Evolutionary conservation across 495 filamentous ascomycete species (phyloP), one percentile per base, ranked within the genome.

Genomic region (Xylaria nigripes): DNA sequence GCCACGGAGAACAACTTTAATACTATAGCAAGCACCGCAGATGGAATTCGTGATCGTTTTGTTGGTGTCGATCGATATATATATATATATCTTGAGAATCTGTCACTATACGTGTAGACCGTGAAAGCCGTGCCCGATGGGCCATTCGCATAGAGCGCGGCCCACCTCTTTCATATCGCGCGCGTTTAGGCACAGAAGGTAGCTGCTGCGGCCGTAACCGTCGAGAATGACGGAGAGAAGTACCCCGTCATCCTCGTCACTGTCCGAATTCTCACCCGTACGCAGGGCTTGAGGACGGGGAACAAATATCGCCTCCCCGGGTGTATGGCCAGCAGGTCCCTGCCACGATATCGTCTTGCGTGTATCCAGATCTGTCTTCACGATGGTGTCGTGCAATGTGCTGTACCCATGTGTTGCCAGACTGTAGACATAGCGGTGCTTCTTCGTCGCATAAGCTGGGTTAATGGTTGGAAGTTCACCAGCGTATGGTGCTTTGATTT

Each of bases 261-360:
- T 21, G 9, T 53, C 48, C 8, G 44, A 18, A 10, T 45, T 34
- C n/a, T 16, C 36, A 0, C 65, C 66, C 10, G n/a, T n/a, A n/a
- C n/a, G n/a, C n/a, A n/a, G n/a, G n/a, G 54, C 38, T 2, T 18
- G 56, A 1, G 77, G 76, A 24, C 82, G 68, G 0, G 81, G 72
- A 0, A 91, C 72, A 55, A 92, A 90, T 43, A 91, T 83, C 0
- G 86, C 74, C 60, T 92, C 87, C 3, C 86, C 83, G 0, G 87
- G 84, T 0, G 79, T 85, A 46, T 90, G 85, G 0, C 77, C 85
- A 45, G 78, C 72, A 12, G 64, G 64, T 10, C 64, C 68, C 2
- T 70, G 66, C 87, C 83, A 89, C n/a, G 68, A 65, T 2, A 66
- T 40, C 1, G 68, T 58, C 42, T 72, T 68, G 24, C 75, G 66